Evolutionary conservation across 139 green algal species (phyloP).

Genomic region (Ettlia oleoabundans): DNA sequence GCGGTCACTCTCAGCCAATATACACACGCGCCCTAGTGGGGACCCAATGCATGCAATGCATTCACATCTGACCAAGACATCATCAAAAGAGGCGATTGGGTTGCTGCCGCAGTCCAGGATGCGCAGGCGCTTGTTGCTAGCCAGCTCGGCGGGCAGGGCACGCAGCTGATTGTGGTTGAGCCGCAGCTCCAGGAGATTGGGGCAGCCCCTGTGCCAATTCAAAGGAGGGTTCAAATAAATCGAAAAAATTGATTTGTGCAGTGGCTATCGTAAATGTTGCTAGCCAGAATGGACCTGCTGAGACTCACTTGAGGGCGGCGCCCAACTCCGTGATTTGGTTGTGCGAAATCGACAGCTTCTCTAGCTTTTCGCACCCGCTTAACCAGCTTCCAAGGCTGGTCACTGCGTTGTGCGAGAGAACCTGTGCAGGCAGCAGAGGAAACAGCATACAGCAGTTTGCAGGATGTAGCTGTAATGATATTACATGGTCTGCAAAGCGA

Average conservation of each 20-base stretch:
- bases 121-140: constrained; percentile 10
- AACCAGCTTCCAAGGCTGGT: constrained; percentile 36
- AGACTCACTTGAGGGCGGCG: constrained; percentile 14
- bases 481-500: no score
- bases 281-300: no score
- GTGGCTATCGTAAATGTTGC: no score
- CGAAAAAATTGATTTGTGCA: no score
- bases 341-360: constrained; percentile 49
- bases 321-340: constrained; percentile 42
- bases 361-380: constrained; percentile 14
- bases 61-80: constrained; percentile 27
- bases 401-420: constrained; percentile 49
- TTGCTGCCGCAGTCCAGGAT: constrained; percentile 47
- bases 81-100: constrained; percentile 28
- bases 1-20: no score
- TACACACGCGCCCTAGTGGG: no score
- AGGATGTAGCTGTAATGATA: no score
- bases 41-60: not conserved
- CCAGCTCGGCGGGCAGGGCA: constrained; percentile 35
- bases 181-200: constrained; percentile 44
- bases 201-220: constrained; percentile 16
- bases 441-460: no score
- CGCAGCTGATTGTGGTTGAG: constrained; percentile 47
- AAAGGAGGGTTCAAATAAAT: no score
- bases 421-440: no score